Evolutionary conservation across 2,329 filamentous ascomycete genomes (phyloP).

Genomic region (Sporothrix pallida): DNA sequence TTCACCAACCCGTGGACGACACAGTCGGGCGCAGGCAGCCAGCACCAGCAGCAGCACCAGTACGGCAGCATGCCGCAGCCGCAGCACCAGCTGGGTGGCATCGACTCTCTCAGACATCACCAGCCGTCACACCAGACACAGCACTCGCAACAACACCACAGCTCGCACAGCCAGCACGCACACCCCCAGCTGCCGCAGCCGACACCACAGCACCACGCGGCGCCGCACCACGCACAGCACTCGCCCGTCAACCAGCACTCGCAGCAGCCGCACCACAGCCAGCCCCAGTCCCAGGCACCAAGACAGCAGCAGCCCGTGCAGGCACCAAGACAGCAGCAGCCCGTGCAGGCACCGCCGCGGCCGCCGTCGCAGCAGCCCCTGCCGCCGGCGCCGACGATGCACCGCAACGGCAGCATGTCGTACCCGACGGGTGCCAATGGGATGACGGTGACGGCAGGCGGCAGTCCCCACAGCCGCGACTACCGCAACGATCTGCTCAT

Average conservation of each 20-base stretch:
- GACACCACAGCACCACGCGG: conserved; percentile 16
- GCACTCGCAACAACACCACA: conserved; percentile 38
- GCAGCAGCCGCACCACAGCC: conserved; percentile 37
- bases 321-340: background rate
- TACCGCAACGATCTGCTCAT: conserved; percentile 18
- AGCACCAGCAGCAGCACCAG: conserved; percentile 55
- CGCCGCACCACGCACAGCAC: conserved; percentile 32
- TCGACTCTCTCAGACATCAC: conserved; percentile 63
- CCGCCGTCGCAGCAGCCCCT: conserved; percentile 31
- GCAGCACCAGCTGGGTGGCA: conserved; percentile 59
- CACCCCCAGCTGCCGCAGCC: conserved; percentile 24
- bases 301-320: background rate
- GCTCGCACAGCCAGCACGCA: conserved; percentile 8
- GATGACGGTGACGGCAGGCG: conserved; percentile 52
- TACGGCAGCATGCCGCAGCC: conserved; percentile 61
- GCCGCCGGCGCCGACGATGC: conserved; percentile 54
- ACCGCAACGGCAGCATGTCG: conserved; percentile 22
- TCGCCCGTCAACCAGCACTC: conserved; percentile 28
- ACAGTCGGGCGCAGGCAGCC: conserved; percentile 47
- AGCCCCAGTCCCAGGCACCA: conserved; percentile 41
- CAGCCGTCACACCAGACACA: conserved; percentile 46
- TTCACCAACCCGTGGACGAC: conserved; percentile 91
- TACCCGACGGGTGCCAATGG: background rate
- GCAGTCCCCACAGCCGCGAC: conserved; percentile 61
- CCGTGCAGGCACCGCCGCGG: conserved; percentile 40